These are phyloP conservation scores for Centrapalus pauciflorus DNA, from an alignment of 129 eudicot species.

Conservation along the genomic window DNA sequence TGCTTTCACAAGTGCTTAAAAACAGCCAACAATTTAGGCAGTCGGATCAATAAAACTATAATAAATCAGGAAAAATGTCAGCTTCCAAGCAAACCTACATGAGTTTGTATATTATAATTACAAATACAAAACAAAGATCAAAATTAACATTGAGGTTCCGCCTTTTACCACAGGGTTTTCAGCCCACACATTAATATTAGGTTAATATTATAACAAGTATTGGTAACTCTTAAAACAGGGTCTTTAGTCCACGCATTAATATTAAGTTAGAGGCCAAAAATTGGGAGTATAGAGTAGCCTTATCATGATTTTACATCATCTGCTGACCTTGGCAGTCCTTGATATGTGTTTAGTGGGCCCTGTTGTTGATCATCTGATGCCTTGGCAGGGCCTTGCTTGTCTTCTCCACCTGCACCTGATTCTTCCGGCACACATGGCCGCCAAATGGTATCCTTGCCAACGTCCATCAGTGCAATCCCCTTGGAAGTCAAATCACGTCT, in stretches of 20 bases:
- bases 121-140: conserved; percentile 1
- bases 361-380: conserved; percentile 7
- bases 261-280: neutral
- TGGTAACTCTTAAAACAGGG: conserved; percentile 6
- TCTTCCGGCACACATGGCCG: conserved; percentile 67
- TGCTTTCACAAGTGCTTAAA: too few species aligned
- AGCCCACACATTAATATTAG: neutral
- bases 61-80: too few species aligned
- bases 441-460: conserved; percentile 61
- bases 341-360: conserved; percentile 10
- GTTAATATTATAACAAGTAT: conserved; percentile 4
- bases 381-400: neutral
- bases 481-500: conserved; percentile 54
- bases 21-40: too few species aligned
- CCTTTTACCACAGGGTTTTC: neutral
- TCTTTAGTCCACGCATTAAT: conserved; percentile 9
- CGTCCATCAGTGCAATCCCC: conserved; percentile 85
- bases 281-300: neutral
- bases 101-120: conserved; percentile 2
- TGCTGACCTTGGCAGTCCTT: conserved; percentile 10
- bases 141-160: conserved; percentile 3
- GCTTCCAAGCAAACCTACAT: neutral
- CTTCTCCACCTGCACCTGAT: neutral
- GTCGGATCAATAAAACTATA: too few species aligned
- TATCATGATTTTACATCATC: conserved; percentile 20